phyloP scores from a whole-genome alignment of 352 stramenopile species.

The Pythium aphanidermatum region DNA sequence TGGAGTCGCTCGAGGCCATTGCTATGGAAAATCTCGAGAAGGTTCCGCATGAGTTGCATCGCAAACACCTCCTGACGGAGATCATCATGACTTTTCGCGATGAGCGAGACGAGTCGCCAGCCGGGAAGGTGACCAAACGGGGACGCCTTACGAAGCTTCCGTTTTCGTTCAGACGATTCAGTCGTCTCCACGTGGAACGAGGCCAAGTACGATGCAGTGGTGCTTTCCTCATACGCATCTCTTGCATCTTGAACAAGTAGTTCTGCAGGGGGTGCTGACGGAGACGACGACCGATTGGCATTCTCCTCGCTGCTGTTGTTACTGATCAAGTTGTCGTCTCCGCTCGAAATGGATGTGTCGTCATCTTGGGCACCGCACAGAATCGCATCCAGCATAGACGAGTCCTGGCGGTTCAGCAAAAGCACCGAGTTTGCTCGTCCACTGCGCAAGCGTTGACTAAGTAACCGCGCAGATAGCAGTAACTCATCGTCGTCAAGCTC shows the following conservation, averaged over 20 bases:
- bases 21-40: constrained; percentile 25
- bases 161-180: constrained; percentile 4
- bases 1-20: constrained; percentile 26
- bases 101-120: constrained; percentile 31
- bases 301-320: not conserved
- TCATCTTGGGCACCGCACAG: constrained; percentile 22
- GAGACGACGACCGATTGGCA: not conserved
- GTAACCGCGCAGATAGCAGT: constrained; percentile 1
- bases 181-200: constrained; percentile 9
- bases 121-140: constrained; percentile 18
- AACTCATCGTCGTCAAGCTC: constrained; percentile 7
- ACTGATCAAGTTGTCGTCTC: not conserved
- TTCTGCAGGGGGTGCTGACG: constrained; percentile 12
- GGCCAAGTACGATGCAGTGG: constrained; percentile 5
- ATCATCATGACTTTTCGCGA: constrained; percentile 38
- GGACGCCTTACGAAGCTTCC: constrained; percentile 11
- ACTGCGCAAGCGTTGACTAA: constrained; percentile 6
- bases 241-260: constrained; percentile 24
- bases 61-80: constrained; percentile 34
- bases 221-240: constrained; percentile 26
- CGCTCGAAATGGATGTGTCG: constrained; percentile 1
- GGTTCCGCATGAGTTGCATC: constrained; percentile 25
- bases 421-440: constrained; percentile 2
- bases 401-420: constrained; percentile 2
- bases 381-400: constrained; percentile 24